Base-by-base conservation (phyloP, 805 yeast genomes). In the Yamadazyma akitaensis region DNA sequence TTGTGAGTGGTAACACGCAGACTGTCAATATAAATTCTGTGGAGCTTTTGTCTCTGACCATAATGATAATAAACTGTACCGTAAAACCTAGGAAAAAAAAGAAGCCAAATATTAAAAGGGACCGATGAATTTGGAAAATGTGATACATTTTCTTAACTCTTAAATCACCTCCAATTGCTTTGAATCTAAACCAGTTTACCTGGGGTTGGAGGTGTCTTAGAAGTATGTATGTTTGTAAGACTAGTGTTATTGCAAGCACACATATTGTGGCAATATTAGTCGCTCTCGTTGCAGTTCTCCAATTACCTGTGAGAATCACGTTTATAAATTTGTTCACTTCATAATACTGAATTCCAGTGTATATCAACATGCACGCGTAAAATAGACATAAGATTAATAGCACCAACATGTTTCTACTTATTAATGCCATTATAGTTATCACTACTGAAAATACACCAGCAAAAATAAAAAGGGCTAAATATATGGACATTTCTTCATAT, bases 31-130 rank as follows among this genome's bases (percentile, higher is more conserved):
- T 74, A 52, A 76, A 76, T 54, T 76, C 80, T 17, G 58, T 61
- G 13, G 73, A 72, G 5, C 50, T 44, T 44, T 59, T 63, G 21
- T 63, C 59, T 35, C 61, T 53, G 12, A 75, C 60, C 61, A 76
- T 72, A 34, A 76, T 72, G 37, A 74, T 76, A 19, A 72, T 57
- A 51, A 74, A 76, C 53, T 76, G 81, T 25, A 76, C 62, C 2
- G 79, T 73, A 58, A 76, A 76, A 2, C 77, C 80, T 19, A 75
- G 56, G 49, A 76, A 76, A 61, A 75, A 76, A 64, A 75, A 76
- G 36, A 58, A 58, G 34, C 54, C 59, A 47, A 61, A 56, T 11
- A 60, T 53, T 40, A 61, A 48, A 9, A 59, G 47, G 11, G 58
- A 44, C 16, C 63, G 56, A 57, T 73, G 76, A 43, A 76, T 56